These are phyloP conservation scores for Lolium rigidum DNA, from an alignment of 176 grass and related monocot species.

Conservation along the genomic window DNA sequence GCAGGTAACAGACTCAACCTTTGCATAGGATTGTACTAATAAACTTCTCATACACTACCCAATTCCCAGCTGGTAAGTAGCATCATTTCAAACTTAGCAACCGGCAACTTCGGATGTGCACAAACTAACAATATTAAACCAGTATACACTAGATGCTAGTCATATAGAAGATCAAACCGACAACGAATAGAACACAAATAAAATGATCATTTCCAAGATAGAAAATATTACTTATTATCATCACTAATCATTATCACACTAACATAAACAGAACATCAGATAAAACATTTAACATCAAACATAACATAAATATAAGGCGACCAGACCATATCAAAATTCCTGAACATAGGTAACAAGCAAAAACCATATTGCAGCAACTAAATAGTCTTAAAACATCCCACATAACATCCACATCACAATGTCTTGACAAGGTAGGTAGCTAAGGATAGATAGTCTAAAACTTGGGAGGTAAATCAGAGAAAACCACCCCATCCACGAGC, in stretches of 20 bases:
- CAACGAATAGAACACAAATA: neutral
- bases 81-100: too few species aligned
- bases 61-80: neutral
- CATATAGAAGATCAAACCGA: neutral
- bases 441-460: conserved; percentile 1
- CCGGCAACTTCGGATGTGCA: neutral
- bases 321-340: neutral
- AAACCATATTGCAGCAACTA: neutral
- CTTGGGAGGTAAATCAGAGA: neutral
- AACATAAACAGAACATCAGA: neutral
- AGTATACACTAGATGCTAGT: neutral
- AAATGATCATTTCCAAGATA: neutral
- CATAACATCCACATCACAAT: conserved; percentile 27
- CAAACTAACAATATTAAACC: too few species aligned
- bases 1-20: too few species aligned
- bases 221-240: neutral
- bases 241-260: neutral
- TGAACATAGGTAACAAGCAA: neutral
- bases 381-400: neutral
- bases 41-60: neutral
- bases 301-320: neutral
- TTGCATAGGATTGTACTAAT: neutral
- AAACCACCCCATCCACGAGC: neutral
- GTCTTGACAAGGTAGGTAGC: neutral
- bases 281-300: neutral